Evolutionary conservation across 768 basidiomycete species (phyloP).

Genomic region (Coprinopsis cinerea): DNA sequence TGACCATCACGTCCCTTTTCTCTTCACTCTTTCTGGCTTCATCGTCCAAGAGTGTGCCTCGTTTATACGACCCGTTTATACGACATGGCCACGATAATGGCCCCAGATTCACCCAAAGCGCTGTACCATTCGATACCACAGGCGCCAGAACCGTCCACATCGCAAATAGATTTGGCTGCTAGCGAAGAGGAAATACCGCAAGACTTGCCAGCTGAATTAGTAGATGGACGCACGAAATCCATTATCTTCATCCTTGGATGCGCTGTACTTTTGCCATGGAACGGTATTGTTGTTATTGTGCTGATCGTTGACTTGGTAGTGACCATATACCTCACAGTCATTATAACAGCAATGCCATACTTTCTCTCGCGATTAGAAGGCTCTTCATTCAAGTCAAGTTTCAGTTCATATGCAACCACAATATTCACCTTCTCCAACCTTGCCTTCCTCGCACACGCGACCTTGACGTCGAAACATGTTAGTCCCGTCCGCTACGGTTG

Average conservation of each 20-base stretch:
- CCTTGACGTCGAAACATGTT: constrained; percentile 61
- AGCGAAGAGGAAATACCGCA: constrained; percentile 8
- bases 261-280: constrained; percentile 83
- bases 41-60: too few relatives aligned
- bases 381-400: constrained; percentile 51
- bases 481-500: constrained; percentile 16
- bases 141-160: constrained; percentile 9
- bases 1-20: neutral
- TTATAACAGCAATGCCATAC: constrained; percentile 83
- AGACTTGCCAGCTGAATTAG: constrained; percentile 12
- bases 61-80: neutral
- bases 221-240: constrained; percentile 48
- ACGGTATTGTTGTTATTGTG: constrained; percentile 47
- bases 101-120: constrained; percentile 14
- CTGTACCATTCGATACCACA: constrained; percentile 17
- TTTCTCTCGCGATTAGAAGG: constrained; percentile 65
- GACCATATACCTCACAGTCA: constrained; percentile 38
- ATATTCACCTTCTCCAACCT: constrained; percentile 63
- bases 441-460: constrained; percentile 68
- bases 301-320: neutral
- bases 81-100: neutral
- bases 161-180: constrained; percentile 8
- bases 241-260: constrained; percentile 72
- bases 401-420: constrained; percentile 62
- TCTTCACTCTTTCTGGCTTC: too few relatives aligned